Conservation (phyloP, 148 eudicot genomes). For the Rhododendron griersonianum region DNA sequence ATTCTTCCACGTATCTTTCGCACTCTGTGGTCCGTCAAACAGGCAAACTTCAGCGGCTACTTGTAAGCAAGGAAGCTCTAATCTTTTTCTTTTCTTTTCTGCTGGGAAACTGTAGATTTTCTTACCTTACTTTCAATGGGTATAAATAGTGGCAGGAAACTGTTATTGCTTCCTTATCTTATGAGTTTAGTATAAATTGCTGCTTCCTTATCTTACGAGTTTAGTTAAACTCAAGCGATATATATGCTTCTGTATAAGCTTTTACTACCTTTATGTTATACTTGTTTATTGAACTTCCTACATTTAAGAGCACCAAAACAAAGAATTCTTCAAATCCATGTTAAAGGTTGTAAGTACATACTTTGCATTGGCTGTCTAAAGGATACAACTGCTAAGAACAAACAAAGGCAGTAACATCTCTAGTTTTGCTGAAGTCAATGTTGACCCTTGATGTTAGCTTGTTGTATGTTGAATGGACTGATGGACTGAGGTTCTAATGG, state of each 20-base stretch:
- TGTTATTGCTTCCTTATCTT: background rate
- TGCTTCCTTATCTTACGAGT: background rate
- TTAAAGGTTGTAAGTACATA: background rate
- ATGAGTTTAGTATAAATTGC: background rate
- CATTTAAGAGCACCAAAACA: background rate
- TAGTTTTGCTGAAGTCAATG: background rate
- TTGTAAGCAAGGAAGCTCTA: constrained; percentile 45
- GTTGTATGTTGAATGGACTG: background rate
- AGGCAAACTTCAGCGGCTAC: constrained; percentile 51
- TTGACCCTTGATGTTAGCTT: background rate
- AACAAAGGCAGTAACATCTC: background rate
- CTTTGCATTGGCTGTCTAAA: background rate
- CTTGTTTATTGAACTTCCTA: background rate
- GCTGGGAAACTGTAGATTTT: background rate
- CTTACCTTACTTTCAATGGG: background rate
- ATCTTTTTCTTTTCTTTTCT: background rate
- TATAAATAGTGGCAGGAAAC: background rate
- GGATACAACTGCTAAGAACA: background rate
- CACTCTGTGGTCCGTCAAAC: constrained; percentile 65
- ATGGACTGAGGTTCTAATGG: background rate
- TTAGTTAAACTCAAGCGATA: background rate
- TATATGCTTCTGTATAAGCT: background rate
- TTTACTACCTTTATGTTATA: background rate
- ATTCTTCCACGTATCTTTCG: constrained; percentile 75
- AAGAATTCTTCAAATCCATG: background rate